Percentiles rank a stretch among this genome's conserved stretches.
phyloP scores from a whole-genome alignment of 768 basidiomycete genomes.

The Kwoniella mangroviensis region DNA sequence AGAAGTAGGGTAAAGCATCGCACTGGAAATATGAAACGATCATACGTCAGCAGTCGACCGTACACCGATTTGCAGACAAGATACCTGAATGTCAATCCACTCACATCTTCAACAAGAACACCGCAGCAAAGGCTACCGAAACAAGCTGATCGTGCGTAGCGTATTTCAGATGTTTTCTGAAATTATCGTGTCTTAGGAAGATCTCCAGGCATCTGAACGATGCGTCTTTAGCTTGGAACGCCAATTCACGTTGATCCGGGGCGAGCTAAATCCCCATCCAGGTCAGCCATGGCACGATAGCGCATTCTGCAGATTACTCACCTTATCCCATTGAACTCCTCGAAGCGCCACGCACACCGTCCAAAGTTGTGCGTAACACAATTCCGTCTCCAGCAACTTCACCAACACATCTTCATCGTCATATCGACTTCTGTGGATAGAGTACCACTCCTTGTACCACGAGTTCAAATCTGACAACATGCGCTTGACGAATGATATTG shows the following conservation, averaged over 20 bases:
- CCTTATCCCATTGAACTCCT: conserved; percentile 90
- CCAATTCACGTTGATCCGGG: conserved; percentile 89
- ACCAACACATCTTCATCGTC: conserved; percentile 83
- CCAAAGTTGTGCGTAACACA: conserved; percentile 94
- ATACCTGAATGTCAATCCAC: conserved; percentile 4
- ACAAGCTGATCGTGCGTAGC: conserved; percentile 92
- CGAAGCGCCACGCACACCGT: conserved; percentile 88
- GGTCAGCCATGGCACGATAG: background rate
- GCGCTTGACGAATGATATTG: conserved; percentile 82
- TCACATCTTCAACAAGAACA: conserved; percentile 86
- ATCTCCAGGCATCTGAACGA: conserved; percentile 82
- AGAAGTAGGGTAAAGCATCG: conserved; percentile 85
- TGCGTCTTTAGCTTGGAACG: conserved; percentile 93
- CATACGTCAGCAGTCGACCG: background rate
- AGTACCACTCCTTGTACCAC: conserved; percentile 89
- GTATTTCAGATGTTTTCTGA: conserved; percentile 59
- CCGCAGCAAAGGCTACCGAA: conserved; percentile 85
- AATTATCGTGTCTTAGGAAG: conserved; percentile 67
- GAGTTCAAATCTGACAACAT: conserved; percentile 84
- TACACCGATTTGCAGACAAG: background rate
- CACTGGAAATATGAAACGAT: conserved; percentile 53
- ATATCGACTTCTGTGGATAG: conserved; percentile 71
- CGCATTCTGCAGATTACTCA: conserved; percentile 16
- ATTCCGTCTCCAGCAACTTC: conserved; percentile 83
- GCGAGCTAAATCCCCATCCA: conserved; percentile 64